Percentiles rank a stretch among this genome's conserved stretches.
Conservation (phyloP, 257 asterid species). For the Apocynum venetum region DNA sequence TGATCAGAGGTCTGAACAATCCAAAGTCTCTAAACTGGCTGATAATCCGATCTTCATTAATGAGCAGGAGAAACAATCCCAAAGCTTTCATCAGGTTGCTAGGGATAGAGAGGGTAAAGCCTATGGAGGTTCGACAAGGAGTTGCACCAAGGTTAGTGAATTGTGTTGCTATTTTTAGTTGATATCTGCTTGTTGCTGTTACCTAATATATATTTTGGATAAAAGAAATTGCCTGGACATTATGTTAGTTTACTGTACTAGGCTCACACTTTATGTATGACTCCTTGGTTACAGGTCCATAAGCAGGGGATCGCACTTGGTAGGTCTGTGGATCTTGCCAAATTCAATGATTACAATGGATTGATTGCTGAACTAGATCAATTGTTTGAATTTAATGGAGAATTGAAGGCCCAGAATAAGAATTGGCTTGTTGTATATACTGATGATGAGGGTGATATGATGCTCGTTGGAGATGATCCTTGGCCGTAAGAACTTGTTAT, state of each 20-base stretch:
- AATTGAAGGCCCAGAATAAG: constrained; percentile 58
- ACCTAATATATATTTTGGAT: too few relatives aligned
- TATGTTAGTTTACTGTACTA: not conserved
- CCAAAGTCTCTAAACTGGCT: constrained; percentile 52
- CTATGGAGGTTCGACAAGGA: constrained; percentile 61
- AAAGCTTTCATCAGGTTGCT: constrained; percentile 28
- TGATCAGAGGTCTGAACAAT: constrained; percentile 48
- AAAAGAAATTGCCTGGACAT: not conserved
- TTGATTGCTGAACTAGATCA: constrained; percentile 70
- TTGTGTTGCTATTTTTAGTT: not conserved
- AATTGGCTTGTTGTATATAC: constrained; percentile 91
- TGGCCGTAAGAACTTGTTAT: constrained; percentile 69
- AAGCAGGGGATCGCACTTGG: constrained; percentile 96
- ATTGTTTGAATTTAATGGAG: constrained; percentile 84
- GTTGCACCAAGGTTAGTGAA: constrained; percentile 83
- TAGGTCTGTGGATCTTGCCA: constrained; percentile 90
- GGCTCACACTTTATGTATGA: not conserved
- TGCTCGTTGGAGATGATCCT: constrained; percentile 99
- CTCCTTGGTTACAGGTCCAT: constrained; percentile 59
- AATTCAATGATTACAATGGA: constrained; percentile 67
- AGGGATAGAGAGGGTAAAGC: constrained; percentile 59
- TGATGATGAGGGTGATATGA: constrained; percentile 98
- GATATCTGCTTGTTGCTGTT: not conserved
- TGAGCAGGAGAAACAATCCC: constrained; percentile 62
- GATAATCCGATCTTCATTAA: constrained; percentile 38